Percentiles rank a stretch among this genome's conserved stretches.
Evolutionary conservation across 2,329 filamentous ascomycete genomes (phyloP).

Genomic region (Xylaria sp.): DNA sequence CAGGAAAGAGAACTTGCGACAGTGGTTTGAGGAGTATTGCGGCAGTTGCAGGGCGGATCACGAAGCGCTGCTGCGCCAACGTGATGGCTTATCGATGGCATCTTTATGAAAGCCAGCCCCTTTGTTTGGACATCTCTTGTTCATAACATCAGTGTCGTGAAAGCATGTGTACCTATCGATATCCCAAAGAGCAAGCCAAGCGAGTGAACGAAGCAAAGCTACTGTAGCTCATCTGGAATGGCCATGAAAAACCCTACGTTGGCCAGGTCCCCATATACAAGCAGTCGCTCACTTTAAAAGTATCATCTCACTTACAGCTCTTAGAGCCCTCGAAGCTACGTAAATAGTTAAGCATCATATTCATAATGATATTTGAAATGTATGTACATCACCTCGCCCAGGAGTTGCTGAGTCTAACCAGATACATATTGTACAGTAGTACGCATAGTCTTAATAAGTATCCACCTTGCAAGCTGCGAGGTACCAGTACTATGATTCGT

Average conservation of each 20-base stretch:
- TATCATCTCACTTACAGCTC: no score
- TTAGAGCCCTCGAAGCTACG: no score
- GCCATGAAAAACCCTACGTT: no score
- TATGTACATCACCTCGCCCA: no score
- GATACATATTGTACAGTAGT: no score
- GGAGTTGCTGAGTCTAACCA: no score
- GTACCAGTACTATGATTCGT: slow-evolving; percentile 4
- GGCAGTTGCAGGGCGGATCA: slow-evolving; percentile 64
- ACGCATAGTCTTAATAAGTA: no score
- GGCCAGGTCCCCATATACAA: no score
- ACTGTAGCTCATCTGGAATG: neutral
- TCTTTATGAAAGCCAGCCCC: slow-evolving; percentile 23
- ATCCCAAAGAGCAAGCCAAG: neutral
- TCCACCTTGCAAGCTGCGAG: no score
- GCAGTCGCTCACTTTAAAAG: no score
- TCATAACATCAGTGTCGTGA: neutral
- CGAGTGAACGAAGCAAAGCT: neutral
- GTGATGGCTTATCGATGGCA: slow-evolving; percentile 40
- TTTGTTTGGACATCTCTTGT: neutral
- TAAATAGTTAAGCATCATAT: no score
- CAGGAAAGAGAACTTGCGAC: slow-evolving; percentile 50
- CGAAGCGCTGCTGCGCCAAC: slow-evolving; percentile 43
- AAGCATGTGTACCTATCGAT: neutral
- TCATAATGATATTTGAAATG: no score
- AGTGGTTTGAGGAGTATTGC: slow-evolving; percentile 66